Conservation (phyloP, 75 land plant genomes). For the Pseudotsuga menziesii region DNA sequence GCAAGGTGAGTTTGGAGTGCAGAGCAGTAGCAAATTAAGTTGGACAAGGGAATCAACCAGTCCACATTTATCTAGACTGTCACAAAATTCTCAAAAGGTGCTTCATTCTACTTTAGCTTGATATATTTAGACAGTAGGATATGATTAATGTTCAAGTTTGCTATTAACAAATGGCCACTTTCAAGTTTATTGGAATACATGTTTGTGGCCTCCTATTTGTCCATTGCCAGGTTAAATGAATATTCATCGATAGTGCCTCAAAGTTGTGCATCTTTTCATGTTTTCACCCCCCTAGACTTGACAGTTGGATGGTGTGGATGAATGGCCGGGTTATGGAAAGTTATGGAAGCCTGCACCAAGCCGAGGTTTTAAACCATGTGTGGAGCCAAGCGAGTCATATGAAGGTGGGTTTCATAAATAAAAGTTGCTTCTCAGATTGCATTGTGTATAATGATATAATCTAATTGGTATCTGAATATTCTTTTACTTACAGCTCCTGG, state of each 20-base stretch:
- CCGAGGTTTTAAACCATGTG: constrained; percentile 50
- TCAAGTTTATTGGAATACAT: constrained; percentile 2
- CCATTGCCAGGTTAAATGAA: constrained; percentile 10
- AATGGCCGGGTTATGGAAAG: constrained; percentile 26
- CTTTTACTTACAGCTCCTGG: constrained; percentile 14
- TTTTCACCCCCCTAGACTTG: constrained; percentile 21
- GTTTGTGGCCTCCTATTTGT: constrained; percentile 1
- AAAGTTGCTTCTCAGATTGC: constrained; percentile 7
- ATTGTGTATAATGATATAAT: background rate
- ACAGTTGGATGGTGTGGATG: constrained; percentile 21
- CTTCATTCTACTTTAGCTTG: background rate
- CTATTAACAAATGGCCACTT: background rate
- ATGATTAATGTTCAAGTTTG: background rate
- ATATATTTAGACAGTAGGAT: background rate
- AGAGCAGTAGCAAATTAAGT: constrained; percentile 1
- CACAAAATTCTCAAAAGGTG: constrained; percentile 10
- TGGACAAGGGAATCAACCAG: background rate
- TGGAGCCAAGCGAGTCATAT: constrained; percentile 37
- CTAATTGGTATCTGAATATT: background rate
- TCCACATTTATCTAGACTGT: constrained; percentile 4
- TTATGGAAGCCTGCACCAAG: constrained; percentile 63
- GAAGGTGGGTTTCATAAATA: constrained; percentile 20
- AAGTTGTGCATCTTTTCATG: constrained; percentile 23
- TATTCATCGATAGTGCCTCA: constrained; percentile 12
- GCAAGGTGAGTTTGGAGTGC: constrained; percentile 12